Evolutionary conservation across 352 stramenopile genomes (phyloP), one percentile per base, ranked within the genome.

Genomic region (Phytophthora idaei): DNA sequence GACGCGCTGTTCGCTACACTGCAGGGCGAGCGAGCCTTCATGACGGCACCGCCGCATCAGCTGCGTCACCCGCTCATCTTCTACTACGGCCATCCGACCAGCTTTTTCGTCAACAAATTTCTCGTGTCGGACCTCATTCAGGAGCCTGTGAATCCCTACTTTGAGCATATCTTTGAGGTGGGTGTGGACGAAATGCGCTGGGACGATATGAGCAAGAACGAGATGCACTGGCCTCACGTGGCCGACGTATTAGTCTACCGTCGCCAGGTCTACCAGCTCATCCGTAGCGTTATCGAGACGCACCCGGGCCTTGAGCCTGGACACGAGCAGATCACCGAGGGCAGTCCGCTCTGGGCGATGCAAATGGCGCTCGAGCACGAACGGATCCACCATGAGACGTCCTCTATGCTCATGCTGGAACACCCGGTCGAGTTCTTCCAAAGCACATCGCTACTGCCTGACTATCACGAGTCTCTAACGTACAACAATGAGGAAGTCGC

Each of bases 141-240:
- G 1, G 85, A 87, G 50, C 87, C 93, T 6, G 84, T 99, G 37
- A 96, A 99, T 64, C 66, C 90, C 3, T 90, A 98, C 72, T 98
- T 98, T 64, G 96, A 99, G 78, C 89, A 95, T 46, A 86, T 99
- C 56, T 98, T 98, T 61, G 96, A 99, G 69, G 94, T 98, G 45
- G 97, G 97, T 54, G 97, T 99, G 14, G 97, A 99, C 69, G 97
- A 99, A 73, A 99, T 99, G 97, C 85, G 94, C 31, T 99, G 97
- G 97, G 97, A 99, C 74, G 96, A 99, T 75, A 98, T 99, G 91
- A 94, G 87, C 67, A 98, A 98, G 80, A 98, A 99, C 73, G 92
- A 98, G 56, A 91, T 98, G 93, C 51, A 93, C 1, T 99, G 96
- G 96, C 96, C 95, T 25, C 87, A 69, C 6, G 88, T 98, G 47